Base-by-base conservation (phyloP, 805 yeast species). In the Metschnikowia proteae region DNA sequence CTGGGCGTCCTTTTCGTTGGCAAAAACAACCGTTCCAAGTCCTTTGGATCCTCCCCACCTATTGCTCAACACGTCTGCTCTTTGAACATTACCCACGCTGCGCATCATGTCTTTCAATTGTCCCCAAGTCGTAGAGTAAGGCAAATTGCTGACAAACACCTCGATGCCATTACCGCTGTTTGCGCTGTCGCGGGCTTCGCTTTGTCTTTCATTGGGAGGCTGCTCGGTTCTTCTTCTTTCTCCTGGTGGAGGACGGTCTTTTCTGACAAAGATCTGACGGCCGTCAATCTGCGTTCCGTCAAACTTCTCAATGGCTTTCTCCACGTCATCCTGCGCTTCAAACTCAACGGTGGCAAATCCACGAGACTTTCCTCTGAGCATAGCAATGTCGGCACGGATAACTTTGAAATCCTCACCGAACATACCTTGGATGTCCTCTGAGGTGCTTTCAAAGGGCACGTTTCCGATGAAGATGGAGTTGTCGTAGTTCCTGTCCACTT, bases 301-400 rank as follows among this genome's bases (percentile, higher is more conserved):
- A 59, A 76, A 84, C 57, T 80, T 74, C 46, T 74, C 68, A 59
- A 90, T 88, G 9, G 97, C 97, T 25, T 71, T 75, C 41, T 74
- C 76, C 5, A 88, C 96, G 48, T 82, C 85, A 13, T 78, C 83
- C 51, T 75, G 74, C 49, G 73, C 72, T 9, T 81, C 72, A 60
- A 84, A 91, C 66, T 90, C 97, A 37, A 90, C 96, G 25, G 96
- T 88, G 36, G 91, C 92, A 92, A 85, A 86, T 53, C 96, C 96
- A 68, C 92, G 76, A 61, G 89, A 84, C 60, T 85, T 85, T 48
- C 95, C 95, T 57, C 84, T 80, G 52, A 80, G 76, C 2, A 84
- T 82, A 39, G 89, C 84, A 46, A 91, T 84, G 64, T 90, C 97
- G 3, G 96, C 96, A 54, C 88, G 79, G 22, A 83, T 75, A 46